A percentile compares a stretch with the other conserved stretches of the same genome.
These are phyloP conservation scores for Millerago galiae DNA, from an alignment of 805 yeast genomes.

Conservation along the genomic window DNA sequence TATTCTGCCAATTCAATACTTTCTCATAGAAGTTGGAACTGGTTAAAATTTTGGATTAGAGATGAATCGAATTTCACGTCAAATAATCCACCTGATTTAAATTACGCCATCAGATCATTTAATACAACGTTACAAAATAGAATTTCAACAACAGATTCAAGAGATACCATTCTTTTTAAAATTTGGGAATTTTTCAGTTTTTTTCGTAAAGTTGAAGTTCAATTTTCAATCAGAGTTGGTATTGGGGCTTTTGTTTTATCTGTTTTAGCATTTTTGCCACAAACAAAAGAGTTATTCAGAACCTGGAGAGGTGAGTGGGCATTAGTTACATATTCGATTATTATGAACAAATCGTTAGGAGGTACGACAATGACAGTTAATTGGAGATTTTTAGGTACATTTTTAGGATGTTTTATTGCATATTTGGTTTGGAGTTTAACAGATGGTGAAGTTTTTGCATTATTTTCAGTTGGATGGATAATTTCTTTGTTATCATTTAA, in stretches of 20 bases:
- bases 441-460: slow-evolving; percentile 46
- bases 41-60: slow-evolving; percentile 47
- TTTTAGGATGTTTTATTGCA: slow-evolving; percentile 62
- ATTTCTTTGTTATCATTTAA: slow-evolving; percentile 35
- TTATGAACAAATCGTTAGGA: slow-evolving; percentile 81
- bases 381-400: slow-evolving; percentile 71
- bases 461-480: slow-evolving; percentile 42
- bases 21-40: slow-evolving; percentile 34
- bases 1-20: slow-evolving; percentile 23
- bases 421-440: slow-evolving; percentile 51
- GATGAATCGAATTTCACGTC: neutral
- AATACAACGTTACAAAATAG: slow-evolving; percentile 22
- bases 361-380: slow-evolving; percentile 77
- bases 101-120: slow-evolving; percentile 11
- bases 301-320: slow-evolving; percentile 84
- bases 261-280: slow-evolving; percentile 57
- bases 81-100: slow-evolving; percentile 10
- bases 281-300: slow-evolving; percentile 46
- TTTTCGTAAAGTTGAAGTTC: slow-evolving; percentile 60
- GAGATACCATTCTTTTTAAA: slow-evolving; percentile 22
- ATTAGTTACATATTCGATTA: slow-evolving; percentile 70
- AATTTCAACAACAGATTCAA: slow-evolving; percentile 11
- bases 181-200: slow-evolving; percentile 46
- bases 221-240: slow-evolving; percentile 75
- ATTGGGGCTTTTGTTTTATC: slow-evolving; percentile 66